Base-by-base conservation (phyloP, 2,329 filamentous ascomycete species). In the Penicillium sp. region DNA sequence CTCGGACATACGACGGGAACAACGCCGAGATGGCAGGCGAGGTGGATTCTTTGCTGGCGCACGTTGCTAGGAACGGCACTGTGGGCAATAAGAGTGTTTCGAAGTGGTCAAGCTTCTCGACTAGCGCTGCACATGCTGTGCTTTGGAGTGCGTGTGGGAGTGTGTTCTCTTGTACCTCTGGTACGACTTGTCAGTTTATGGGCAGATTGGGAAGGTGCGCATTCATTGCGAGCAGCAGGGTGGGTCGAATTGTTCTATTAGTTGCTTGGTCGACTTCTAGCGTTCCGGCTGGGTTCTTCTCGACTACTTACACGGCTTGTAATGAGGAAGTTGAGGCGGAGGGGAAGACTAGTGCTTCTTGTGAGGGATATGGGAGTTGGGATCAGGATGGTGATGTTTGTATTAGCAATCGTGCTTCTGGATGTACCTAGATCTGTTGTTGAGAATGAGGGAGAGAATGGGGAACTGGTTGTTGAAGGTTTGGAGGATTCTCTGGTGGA, bases 341-440 rank as follows among this genome's bases (percentile, higher is more conserved):
- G 22, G 25, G 25, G 7, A 51, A 51, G 31, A 37, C 4, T 9
- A 44, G n/a, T 36, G 49, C 30, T 51, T 44, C 30, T 36, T 44
- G 38, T 44, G 40, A 51, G 40, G 38, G 40, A 17, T 44, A 36
- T 44, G 49, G 49, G 2, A 42, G 19, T 42, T 22, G 38, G 7
- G 48, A 42, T 7, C 38, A 50, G 48, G 48, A 37, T 22, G 48
- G 48, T 35, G 48, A 50, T 50, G 48, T 50, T 16, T 50, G 48
- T 36, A 30, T 43, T 43, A 43, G 48, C 30, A 43, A 43, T 17
- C 38, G 38, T 22, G 38, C 38, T 50, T 14, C 19, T 35, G 43
- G 51, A 9, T 48, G 50, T 42, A 48, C 50, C 17, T 53, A 53
- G 28, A 30, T 38, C 14, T 11, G 12, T 17, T 28, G 6, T 31